Evolutionary conservation across 2,329 filamentous ascomycete genomes (phyloP), one percentile per base, ranked within the genome.

Genomic region (Penicillium paneum): DNA sequence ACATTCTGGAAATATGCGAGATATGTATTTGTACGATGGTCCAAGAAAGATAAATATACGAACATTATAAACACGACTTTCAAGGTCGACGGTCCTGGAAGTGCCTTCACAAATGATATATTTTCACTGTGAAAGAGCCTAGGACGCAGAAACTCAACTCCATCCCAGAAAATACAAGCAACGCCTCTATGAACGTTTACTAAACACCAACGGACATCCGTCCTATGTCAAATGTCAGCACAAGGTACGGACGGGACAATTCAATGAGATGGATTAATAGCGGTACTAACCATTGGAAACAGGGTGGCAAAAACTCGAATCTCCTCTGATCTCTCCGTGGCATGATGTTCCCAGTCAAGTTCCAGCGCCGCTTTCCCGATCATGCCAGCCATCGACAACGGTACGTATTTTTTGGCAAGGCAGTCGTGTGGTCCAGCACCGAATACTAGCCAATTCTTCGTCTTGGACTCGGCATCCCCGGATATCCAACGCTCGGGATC

Each of bases 381-480:
- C 77, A 82, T 81, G 2, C 66, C 75, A 0, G 78, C 75, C 77
- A 82, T 77, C 0, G 75, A 74, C 0, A 82, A 68, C 11, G 77
- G 79, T 13, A 82, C 79, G 55, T 81, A 82, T 48, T 69, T 72
- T 43, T 73, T 67, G 0, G 79, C 79, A 1, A 82, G 69, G 54
- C 79, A 82, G 24, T 81, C 76, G 56, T 82, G 80, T 0, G 79
- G 61, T 0, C 80, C 80, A 0, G 78, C 71, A 1, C 80, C 80
- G 59, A 82, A 82, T 0, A 82, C 79, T 1, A 82, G 70, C 78
- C 79, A 82, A 49, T 82, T 82, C 62, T 78, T 81, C 0, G 74
- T 79, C 64, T 81, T 77, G 8, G 71, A 68, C 57, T 76, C 77
- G 2, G 80, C 79, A 50, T 81, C 76, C 0, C 80, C 79, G 0